Conservation (phyloP, 2,329 filamentous ascomycete species). For the Bipolaris gigantea region DNA sequence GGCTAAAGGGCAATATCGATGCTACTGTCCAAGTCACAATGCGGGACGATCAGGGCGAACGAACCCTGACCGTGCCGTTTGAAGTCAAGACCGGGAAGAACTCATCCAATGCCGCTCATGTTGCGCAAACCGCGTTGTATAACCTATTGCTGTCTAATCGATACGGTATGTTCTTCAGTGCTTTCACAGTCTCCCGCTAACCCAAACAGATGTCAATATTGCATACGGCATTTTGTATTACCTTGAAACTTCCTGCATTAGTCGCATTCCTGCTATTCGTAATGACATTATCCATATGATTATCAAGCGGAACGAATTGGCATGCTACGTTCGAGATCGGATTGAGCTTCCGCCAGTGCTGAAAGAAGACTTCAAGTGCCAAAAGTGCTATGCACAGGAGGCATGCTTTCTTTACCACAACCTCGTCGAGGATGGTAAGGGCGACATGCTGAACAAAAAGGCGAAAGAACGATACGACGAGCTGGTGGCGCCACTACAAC, state of each 20-base stretch:
- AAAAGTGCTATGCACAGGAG: constrained; percentile 85
- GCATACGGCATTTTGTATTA: constrained; percentile 93
- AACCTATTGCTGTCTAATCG: constrained; percentile 89
- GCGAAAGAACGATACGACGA: constrained; percentile 82
- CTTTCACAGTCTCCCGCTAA: constrained; percentile 14
- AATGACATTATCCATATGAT: constrained; percentile 95
- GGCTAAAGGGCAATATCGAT: constrained; percentile 96
- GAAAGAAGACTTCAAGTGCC: constrained; percentile 78
- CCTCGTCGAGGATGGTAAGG: constrained; percentile 79
- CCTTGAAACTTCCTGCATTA: constrained; percentile 84
- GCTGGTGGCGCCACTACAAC: constrained; percentile 74
- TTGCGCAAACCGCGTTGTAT: constrained; percentile 92
- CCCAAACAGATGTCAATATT: constrained; percentile 72
- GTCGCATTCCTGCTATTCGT: constrained; percentile 80
- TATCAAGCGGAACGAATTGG: constrained; percentile 88
- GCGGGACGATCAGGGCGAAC: constrained; percentile 66
- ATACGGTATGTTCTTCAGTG: constrained; percentile 60
- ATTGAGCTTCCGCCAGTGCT: constrained; percentile 85
- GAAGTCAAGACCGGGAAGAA: constrained; percentile 93
- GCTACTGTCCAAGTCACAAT: constrained; percentile 90
- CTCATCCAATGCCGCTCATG: constrained; percentile 75
- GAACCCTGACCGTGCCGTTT: constrained; percentile 82
- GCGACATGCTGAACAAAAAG: constrained; percentile 77
- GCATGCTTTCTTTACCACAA: constrained; percentile 94
- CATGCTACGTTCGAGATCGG: constrained; percentile 79